Evolutionary conservation across 805 yeast species (phyloP).

Genomic region (Ogataea dorogensis): DNA sequence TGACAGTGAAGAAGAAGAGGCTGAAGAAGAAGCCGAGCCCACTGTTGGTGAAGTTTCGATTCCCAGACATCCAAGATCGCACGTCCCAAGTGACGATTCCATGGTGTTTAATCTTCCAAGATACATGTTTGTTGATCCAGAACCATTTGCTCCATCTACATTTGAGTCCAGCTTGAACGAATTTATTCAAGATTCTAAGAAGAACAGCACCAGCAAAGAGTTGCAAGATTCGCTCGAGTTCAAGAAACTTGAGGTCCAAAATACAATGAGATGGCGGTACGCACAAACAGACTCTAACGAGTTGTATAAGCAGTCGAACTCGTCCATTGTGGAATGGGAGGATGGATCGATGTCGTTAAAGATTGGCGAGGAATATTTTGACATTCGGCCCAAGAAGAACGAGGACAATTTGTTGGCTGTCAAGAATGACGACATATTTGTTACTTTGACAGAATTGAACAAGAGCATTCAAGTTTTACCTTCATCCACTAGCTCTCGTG

Average conservation of each 20-base stretch:
- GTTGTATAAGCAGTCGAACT: slow-evolving; percentile 80
- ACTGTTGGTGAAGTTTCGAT: slow-evolving; percentile 39
- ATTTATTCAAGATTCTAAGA: slow-evolving; percentile 36
- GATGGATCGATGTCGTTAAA: slow-evolving; percentile 88
- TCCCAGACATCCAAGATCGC: slow-evolving; percentile 53
- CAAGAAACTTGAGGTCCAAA: slow-evolving; percentile 37
- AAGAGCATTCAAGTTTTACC: slow-evolving; percentile 79
- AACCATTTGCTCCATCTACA: slow-evolving; percentile 72
- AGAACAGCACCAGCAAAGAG: slow-evolving; percentile 45
- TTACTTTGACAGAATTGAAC: slow-evolving; percentile 61
- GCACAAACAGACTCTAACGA: slow-evolving; percentile 69
- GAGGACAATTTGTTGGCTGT: slow-evolving; percentile 74
- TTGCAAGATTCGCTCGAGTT: slow-evolving; percentile 48
- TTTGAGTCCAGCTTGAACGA: slow-evolving; percentile 51
- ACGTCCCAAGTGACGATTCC: slow-evolving; percentile 36
- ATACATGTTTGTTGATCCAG: slow-evolving; percentile 76
- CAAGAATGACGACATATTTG: slow-evolving; percentile 68
- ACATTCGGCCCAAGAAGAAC: slow-evolving; percentile 61
- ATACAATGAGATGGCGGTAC: slow-evolving; percentile 93
- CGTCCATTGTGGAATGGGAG: slow-evolving; percentile 90
- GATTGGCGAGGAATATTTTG: slow-evolving; percentile 85
- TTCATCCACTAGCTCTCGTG: slow-evolving; percentile 80
- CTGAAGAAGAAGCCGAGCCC: slow-evolving; percentile 29
- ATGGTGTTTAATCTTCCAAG: slow-evolving; percentile 69
- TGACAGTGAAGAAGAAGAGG: slow-evolving; percentile 37